Percentiles rank a stretch among this genome's conserved stretches.
Conservation (phyloP, 1,284 basidiomycete species). For the Phenoliferia sp. region DNA sequence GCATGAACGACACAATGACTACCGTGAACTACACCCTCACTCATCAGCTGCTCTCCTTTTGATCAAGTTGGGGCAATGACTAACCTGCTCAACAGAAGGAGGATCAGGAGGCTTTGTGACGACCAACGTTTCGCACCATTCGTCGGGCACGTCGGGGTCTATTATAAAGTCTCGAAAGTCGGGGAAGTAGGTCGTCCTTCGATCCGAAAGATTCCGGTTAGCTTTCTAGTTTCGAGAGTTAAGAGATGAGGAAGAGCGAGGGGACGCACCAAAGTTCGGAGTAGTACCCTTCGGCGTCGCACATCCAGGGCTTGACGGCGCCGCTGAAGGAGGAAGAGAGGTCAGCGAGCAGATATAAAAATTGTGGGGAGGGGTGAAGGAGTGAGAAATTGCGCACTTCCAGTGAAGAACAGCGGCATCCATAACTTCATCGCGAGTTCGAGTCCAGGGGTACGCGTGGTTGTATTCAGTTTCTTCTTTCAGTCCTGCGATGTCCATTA, state of each 20-base stretch:
- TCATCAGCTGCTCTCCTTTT: neutral
- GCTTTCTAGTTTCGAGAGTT: neutral
- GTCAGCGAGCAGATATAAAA: neutral
- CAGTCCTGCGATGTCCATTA: conserved; percentile 1
- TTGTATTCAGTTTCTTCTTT: neutral
- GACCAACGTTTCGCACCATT: neutral
- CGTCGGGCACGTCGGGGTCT: too few relatives aligned
- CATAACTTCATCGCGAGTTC: neutral
- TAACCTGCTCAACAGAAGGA: neutral
- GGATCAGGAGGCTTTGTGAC: neutral
- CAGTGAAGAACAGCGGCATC: neutral
- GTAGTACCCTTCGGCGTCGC: conserved; percentile 2
- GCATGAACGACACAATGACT: neutral
- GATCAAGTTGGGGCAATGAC: neutral
- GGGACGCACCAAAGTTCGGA: neutral
- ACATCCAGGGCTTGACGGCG: neutral
- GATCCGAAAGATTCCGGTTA: neutral
- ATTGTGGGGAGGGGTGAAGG: neutral
- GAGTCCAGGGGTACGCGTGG: neutral
- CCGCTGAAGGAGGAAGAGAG: neutral
- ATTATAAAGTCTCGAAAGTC: neutral
- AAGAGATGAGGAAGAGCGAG: neutral
- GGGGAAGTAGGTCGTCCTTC: neutral
- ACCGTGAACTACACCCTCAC: neutral
- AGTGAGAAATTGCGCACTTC: neutral